These are phyloP conservation scores for Astragalus membranaceus DNA, from an alignment of 306 rosid genomes.

Conservation along the genomic window DNA sequence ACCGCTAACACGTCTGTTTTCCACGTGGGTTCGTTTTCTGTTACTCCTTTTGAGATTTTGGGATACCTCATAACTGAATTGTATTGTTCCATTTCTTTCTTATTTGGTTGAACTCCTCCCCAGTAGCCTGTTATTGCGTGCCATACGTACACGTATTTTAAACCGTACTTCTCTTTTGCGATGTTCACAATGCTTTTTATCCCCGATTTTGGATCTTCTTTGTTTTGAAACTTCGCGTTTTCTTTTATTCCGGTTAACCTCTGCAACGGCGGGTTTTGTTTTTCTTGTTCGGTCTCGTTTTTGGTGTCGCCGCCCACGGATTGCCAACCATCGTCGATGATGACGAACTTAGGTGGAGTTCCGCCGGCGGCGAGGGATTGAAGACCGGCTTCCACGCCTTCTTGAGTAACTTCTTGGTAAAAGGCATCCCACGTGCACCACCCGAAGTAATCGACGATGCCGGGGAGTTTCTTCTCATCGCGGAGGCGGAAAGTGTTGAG, in stretches of 20 bases:
- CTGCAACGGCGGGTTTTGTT: not conserved
- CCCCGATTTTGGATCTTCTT: conserved; percentile 48
- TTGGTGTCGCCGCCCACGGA: conserved; percentile 42
- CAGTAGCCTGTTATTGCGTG: conserved; percentile 93
- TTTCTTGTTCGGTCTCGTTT: not conserved
- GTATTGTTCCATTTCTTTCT: conserved; percentile 61
- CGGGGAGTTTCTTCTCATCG: conserved; percentile 82
- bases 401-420: conserved; percentile 77
- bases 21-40: conserved; percentile 80
- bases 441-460: conserved; percentile 60
- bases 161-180: conserved; percentile 57
- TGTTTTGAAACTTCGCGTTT: conserved; percentile 56
- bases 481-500: conserved; percentile 67
- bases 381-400: conserved; percentile 71
- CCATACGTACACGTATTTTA: conserved; percentile 82
- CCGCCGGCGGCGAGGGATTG: conserved; percentile 54
- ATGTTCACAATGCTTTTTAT: conserved; percentile 48
- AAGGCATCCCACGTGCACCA: conserved; percentile 99
- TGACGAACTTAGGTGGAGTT: conserved; percentile 73
- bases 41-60: conserved; percentile 45
- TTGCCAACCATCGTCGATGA: conserved; percentile 95
- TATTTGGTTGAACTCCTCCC: conserved; percentile 84
- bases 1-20: conserved; percentile 41
- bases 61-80: conserved; percentile 54
- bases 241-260: conserved; percentile 67